phyloP scores from a whole-genome alignment of 73 alveolate species.

The Paramecium biaurelia region DNA sequence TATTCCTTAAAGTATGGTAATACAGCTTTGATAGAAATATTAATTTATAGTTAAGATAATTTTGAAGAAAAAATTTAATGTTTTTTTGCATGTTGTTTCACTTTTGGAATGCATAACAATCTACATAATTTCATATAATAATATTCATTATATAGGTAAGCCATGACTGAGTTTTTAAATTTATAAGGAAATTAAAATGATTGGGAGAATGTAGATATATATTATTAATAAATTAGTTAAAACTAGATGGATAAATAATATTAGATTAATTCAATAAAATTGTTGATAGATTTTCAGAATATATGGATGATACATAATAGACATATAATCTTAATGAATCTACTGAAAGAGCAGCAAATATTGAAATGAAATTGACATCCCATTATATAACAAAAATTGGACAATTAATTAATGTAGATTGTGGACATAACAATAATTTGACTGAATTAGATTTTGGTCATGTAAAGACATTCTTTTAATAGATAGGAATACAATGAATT shows the following conservation, averaged over 20 bases:
- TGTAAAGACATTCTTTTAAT: not conserved
- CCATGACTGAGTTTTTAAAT: not conserved
- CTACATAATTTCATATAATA: not conserved
- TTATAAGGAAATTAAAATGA: not conserved
- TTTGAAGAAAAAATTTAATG: not conserved
- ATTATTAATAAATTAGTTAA: not conserved
- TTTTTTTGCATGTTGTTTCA: not conserved
- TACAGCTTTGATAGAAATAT: not conserved
- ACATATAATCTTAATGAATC: not conserved
- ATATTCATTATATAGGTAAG: not conserved
- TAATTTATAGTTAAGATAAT: not conserved
- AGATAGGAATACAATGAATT: not conserved
- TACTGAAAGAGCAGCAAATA: not conserved
- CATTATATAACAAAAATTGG: not conserved
- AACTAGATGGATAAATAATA: not conserved
- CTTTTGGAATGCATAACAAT: not conserved
- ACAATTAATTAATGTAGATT: not conserved
- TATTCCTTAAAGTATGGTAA: not conserved
- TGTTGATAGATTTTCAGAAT: not conserved
- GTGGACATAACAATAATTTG: constrained; percentile 19
- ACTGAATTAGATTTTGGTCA: not conserved
- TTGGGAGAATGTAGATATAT: not conserved
- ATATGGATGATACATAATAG: not conserved
- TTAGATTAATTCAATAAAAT: not conserved
- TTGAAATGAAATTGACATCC: constrained; percentile 21